A percentile compares a stretch with the other conserved stretches of the same genome.
These are phyloP conservation scores for Lepiota venenata DNA, from an alignment of 768 basidiomycete species.

Conservation along the genomic window DNA sequence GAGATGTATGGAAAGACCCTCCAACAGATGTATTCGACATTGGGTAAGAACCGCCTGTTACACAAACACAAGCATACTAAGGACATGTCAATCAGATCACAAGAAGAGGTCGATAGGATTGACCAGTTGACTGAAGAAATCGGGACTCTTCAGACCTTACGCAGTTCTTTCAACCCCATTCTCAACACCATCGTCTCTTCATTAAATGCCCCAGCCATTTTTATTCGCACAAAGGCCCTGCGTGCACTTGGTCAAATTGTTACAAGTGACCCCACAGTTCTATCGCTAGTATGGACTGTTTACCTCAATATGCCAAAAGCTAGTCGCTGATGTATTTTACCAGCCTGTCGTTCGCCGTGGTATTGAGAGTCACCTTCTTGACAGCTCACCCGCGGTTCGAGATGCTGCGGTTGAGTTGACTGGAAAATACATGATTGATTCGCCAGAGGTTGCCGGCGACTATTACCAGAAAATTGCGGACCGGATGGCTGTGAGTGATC, in stretches of 20 bases:
- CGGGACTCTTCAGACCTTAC: slow-evolving; percentile 71
- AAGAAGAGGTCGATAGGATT: slow-evolving; percentile 66
- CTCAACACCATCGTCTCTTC: slow-evolving; percentile 74
- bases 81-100: slow-evolving; percentile 41
- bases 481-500: slow-evolving; percentile 74
- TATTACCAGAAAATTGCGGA: slow-evolving; percentile 89
- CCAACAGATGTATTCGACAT: slow-evolving; percentile 76
- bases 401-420: slow-evolving; percentile 97
- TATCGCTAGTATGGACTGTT: slow-evolving; percentile 57
- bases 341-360: slow-evolving; percentile 79
- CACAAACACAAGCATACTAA: not conserved
- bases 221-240: slow-evolving; percentile 92
- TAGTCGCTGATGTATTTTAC: not conserved
- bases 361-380: slow-evolving; percentile 87
- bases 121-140: slow-evolving; percentile 74
- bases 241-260: slow-evolving; percentile 88
- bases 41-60: slow-evolving; percentile 44
- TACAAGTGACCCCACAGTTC: slow-evolving; percentile 80
- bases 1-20: slow-evolving; percentile 71
- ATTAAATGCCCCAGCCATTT: slow-evolving; percentile 83
- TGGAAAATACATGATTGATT: slow-evolving; percentile 94
- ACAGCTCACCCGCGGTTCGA: slow-evolving; percentile 91
- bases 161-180: slow-evolving; percentile 81
- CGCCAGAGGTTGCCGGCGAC: slow-evolving; percentile 81
- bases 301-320: not conserved